Conservation (phyloP, 371 early-diverging fungal species). For the Apophysomyces variabilis region DNA sequence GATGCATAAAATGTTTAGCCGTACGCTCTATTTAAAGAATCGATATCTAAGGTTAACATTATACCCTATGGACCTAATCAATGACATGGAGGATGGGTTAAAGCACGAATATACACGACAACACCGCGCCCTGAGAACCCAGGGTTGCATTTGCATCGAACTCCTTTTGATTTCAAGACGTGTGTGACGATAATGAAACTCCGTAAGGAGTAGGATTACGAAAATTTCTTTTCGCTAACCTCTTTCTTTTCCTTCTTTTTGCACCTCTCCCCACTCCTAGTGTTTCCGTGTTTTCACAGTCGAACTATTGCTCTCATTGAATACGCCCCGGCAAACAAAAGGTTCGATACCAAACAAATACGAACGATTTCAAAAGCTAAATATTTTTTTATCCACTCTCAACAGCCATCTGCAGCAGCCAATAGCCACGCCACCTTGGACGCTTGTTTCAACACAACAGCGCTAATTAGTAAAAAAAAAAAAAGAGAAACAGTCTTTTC, state of each 20-base stretch:
- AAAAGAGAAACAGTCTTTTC: neutral
- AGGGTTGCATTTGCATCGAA: neutral
- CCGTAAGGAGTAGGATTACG: neutral
- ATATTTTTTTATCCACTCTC: neutral
- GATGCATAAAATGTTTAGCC: conserved; percentile 1
- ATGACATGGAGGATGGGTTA: neutral
- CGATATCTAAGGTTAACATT: too few species aligned
- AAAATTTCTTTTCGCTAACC: neutral
- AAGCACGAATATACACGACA: neutral
- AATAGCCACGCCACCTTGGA: conserved; percentile 2
- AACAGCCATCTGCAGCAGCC: neutral
- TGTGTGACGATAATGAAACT: conserved; percentile 6
- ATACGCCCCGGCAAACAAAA: neutral
- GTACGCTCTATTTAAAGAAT: neutral
- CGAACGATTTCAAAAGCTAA: neutral
- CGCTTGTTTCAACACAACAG: conserved; percentile 8
- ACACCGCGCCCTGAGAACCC: neutral
- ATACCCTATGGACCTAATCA: neutral
- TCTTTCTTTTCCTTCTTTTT: neutral
- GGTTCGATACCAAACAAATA: neutral
- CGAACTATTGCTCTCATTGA: neutral
- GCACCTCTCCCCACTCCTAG: neutral
- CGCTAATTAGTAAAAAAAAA: neutral
- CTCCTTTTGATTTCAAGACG: neutral
- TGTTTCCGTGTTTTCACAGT: neutral